Evolutionary conservation across 139 green algal genomes (phyloP), one percentile per base, ranked within the genome.

Genomic region (Mesostigma viride): DNA sequence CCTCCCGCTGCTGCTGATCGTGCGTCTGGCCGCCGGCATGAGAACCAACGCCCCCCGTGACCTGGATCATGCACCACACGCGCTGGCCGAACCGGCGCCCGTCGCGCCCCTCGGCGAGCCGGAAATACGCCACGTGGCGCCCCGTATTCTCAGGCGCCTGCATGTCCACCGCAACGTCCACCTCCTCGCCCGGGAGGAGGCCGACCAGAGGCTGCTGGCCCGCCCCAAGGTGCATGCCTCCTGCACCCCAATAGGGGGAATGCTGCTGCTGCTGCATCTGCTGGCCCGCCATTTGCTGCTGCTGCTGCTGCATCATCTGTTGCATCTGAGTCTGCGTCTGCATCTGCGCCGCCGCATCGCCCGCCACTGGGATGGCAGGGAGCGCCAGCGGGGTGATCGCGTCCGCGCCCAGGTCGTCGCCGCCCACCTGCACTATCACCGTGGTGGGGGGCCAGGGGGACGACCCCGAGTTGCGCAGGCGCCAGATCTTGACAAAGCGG

Each of bases 401-500:
- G 51, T 20, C 14, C 14, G 24, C 51, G 51, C n/a, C n/a, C 14
- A 61, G n/a, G 51, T 34, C 51, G 51, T 61, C 51, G 51, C 51
- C 51, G 24, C 51, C 51, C 5, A 61, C 51, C 5, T 61, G 51
- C 40, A 53, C 40, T 17, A 53, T 14, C 14, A 24, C 14, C 14
- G 36, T 63, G 56, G 35, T 35, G 27, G 57, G 59, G 3, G 72
- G 67, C 72, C 72, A 78, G 26, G 34, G 31, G 30, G 34, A 27
- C 31, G 31, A 35, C 3, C 72, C 67, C 6, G 11, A 66, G 72
- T 78, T 78, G 14, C 67, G 59, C 20, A 78, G 31, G 27, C 67
- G 60, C 72, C 72, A 78, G 33, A 78, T 76, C 57, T 78, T 78
- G 32, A 44, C 72, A 67, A 78, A 76, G 26, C 27, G 32, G 8